A percentile compares a stretch with the other conserved stretches of the same genome.
phyloP scores from a whole-genome alignment of 2,329 filamentous ascomycete genomes.

The Ophiostoma sp. region DNA sequence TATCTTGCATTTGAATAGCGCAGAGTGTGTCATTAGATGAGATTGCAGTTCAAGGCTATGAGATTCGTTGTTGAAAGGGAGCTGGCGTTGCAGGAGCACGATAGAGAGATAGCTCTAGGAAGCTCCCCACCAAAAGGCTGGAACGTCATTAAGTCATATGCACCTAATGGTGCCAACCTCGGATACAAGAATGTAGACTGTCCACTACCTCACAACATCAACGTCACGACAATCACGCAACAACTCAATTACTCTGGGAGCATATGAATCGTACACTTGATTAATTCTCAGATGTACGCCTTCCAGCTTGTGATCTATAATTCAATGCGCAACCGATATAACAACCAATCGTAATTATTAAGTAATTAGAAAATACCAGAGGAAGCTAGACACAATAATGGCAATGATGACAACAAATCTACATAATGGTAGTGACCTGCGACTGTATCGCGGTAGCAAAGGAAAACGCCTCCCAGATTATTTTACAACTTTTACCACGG shows the following conservation, averaged over 20 bases:
- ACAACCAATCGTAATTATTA: background rate
- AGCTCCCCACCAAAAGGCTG: conserved; percentile 12
- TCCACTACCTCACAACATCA: background rate
- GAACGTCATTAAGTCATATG: conserved; percentile 10
- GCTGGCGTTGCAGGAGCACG: background rate
- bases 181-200: conserved; percentile 11
- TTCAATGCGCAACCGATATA: background rate
- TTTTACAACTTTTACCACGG: background rate
- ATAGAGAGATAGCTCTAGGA: background rate
- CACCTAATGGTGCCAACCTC: background rate
- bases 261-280: no score
- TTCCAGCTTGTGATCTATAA: no score
- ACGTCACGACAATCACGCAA: background rate
- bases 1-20: background rate
- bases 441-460: background rate
- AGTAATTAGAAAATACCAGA: background rate
- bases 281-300: no score
- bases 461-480: background rate
- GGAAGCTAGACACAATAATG: background rate
- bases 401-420: background rate
- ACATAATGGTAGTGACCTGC: background rate
- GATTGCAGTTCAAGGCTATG: background rate
- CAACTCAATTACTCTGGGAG: no score
- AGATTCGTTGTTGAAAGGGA: background rate
- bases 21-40: background rate